Evolutionary conservation across 2,329 filamentous ascomycete species (phyloP).

Genomic region (Penicillium sumatraense): DNA sequence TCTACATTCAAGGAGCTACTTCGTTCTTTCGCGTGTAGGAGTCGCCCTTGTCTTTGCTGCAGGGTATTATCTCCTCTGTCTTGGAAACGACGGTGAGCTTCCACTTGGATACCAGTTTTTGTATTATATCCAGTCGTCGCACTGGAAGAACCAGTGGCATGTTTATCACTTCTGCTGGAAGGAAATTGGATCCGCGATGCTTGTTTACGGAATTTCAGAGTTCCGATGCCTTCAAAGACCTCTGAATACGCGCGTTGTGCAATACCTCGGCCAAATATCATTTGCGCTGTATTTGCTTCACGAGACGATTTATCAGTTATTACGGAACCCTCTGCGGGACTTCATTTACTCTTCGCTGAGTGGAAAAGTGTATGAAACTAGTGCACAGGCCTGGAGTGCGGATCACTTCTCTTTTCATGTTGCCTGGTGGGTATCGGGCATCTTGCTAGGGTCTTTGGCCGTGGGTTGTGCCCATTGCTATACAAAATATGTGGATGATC

Average conservation of each 20-base stretch:
- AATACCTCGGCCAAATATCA: conserved; percentile 34
- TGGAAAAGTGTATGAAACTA: conserved; percentile 17
- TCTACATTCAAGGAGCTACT: neutral
- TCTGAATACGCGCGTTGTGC: conserved; percentile 20
- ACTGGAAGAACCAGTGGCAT: conserved; percentile 25
- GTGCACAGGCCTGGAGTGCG: conserved; percentile 10
- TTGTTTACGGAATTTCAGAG: conserved; percentile 23
- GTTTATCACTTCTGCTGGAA: conserved; percentile 27
- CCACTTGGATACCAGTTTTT: conserved; percentile 24
- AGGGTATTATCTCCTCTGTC: conserved; percentile 25
- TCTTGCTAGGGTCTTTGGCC: conserved; percentile 16
- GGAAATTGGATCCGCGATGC: conserved; percentile 17
- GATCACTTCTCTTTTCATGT: conserved; percentile 18
- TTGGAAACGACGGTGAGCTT: conserved; percentile 24
- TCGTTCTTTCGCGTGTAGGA: conserved; percentile 3
- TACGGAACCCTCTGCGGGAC: conserved; percentile 19
- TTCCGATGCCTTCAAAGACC: conserved; percentile 22
- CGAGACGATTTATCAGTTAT: conserved; percentile 24
- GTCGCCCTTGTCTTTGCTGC: conserved; percentile 11
- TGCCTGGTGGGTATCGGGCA: conserved; percentile 20
- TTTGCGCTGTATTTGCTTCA: conserved; percentile 36
- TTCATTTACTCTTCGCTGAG: conserved; percentile 7
- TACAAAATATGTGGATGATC: conserved; percentile 26
- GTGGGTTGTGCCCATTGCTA: conserved; percentile 18
- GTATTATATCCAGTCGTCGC: conserved; percentile 12